phyloP scores from a whole-genome alignment of 352 stramenopile genomes.

The Globisporangium echinulatum region DNA sequence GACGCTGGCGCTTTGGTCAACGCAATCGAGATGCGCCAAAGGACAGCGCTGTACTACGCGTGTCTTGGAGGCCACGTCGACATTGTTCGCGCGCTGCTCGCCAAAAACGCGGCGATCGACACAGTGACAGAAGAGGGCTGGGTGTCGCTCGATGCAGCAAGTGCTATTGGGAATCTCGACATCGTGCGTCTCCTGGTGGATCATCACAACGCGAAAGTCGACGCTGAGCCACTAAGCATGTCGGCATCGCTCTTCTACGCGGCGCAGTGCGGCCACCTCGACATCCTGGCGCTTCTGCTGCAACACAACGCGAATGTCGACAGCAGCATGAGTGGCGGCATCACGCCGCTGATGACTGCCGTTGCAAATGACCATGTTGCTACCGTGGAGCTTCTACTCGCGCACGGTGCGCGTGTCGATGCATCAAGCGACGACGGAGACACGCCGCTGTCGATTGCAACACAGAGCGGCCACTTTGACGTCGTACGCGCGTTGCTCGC shows the following conservation, averaged over 20 bases:
- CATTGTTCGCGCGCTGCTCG: neutral
- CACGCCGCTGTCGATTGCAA: neutral
- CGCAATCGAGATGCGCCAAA: neutral
- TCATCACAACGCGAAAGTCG: neutral
- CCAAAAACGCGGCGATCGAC: neutral
- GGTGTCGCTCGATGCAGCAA: neutral
- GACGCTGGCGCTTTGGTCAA: neutral
- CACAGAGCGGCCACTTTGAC: neutral
- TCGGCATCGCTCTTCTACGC: neutral
- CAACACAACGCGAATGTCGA: neutral
- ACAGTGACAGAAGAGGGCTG: neutral
- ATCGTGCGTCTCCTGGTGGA: too few relatives aligned
- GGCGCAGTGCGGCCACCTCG: constrained; percentile 1
- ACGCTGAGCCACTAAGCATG: too few relatives aligned
- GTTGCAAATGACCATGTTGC: too few relatives aligned
- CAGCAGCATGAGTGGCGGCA: too few relatives aligned
- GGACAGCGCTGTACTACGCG: neutral
- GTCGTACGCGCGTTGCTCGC: neutral
- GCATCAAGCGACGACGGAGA: neutral
- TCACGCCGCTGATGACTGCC: too few relatives aligned
- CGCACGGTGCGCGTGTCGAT: neutral
- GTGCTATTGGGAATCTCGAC: neutral
- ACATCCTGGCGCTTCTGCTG: neutral
- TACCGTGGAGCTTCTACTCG: neutral
- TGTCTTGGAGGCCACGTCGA: neutral